Conservation (phyloP, 2,329 filamentous ascomycete species). For the Diaporthe citrichinensis region DNA sequence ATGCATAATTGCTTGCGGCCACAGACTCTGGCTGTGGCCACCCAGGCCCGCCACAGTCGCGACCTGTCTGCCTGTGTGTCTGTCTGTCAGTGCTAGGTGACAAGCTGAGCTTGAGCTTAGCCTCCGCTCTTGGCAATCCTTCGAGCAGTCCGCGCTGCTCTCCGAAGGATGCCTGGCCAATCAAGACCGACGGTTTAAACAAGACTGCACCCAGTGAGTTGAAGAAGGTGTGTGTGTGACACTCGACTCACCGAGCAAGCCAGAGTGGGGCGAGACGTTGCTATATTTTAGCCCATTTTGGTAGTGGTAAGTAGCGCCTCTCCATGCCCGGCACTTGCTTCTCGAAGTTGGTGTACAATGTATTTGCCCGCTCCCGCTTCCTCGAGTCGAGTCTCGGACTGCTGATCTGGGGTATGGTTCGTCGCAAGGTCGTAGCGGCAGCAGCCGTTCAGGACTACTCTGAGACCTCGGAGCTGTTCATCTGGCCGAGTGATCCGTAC, state of each 20-base stretch:
- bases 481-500: slow-evolving; percentile 9
- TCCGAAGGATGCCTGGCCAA: slow-evolving; percentile 7
- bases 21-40: slow-evolving; percentile 4
- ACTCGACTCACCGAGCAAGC: slow-evolving; percentile 20
- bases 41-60: slow-evolving; percentile 5
- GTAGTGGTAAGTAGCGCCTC: not conserved
- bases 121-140: slow-evolving; percentile 10
- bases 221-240: slow-evolving; percentile 14
- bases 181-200: not conserved
- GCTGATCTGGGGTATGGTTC: slow-evolving; percentile 14
- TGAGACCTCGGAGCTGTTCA: slow-evolving; percentile 18
- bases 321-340: slow-evolving; percentile 3
- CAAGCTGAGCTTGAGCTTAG: slow-evolving; percentile 16
- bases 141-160: slow-evolving; percentile 4
- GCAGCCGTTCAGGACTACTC: not conserved
- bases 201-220: not conserved
- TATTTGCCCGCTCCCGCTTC: not conserved
- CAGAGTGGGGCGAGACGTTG: slow-evolving; percentile 30
- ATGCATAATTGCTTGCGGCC: not conserved
- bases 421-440: slow-evolving; percentile 23
- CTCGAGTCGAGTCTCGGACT: slow-evolving; percentile 18
- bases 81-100: slow-evolving; percentile 1
- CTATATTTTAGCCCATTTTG: slow-evolving; percentile 8
- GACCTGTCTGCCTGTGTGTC: not conserved
- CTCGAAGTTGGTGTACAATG: slow-evolving; percentile 4